Base-by-base conservation (phyloP, 2,329 filamentous ascomycete genomes). In the Phialophora expanda region DNA sequence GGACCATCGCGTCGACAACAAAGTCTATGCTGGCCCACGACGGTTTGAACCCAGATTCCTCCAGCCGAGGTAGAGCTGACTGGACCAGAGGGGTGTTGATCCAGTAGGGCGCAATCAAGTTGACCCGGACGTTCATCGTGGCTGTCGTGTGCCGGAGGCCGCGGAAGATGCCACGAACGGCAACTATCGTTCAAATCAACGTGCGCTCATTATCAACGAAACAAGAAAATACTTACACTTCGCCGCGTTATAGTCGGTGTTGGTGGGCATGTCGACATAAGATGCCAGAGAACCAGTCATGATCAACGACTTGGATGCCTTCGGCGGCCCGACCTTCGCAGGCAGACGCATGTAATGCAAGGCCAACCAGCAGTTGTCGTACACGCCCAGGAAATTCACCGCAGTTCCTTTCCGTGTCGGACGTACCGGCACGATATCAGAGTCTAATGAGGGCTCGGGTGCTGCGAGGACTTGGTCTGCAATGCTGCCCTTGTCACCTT, bases 331-430 rank as follows among this genome's bases (percentile, higher is more conserved):
- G 11, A 48, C 51, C 38, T 62, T 24, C 8, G 64, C 20, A 56
- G 61, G 30, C 44, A 56, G 59, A 73, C 71, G 69, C 75, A 76
- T 67, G 70, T 20, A 75, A 62, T 2, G 76, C 74, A 17, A 76
- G 70, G 51, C 73, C 66, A 22, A 70, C 65, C 11, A 71, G 71
- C 57, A 60, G 48, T 51, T 51, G 66, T 74, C 74, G 60, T 72
- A 75, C 4, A 71, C 64, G 4, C 72, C 75, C 4, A 61, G 71
- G 7, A 75, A 59, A 54, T 74, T 75, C 8, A 75, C 69, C 55
- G 76, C 72, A n/a, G 76, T 41, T 20, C 8, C 61, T 8, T 64
- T 68, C 4, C 58, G 56, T 1, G 62, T 61, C 7, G 71, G 69
- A 14, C 41, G 22, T 8, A 67, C 61, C 9, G 72, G 68, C 38